Evolutionary conservation across 106 monocot genomes (phyloP), one percentile per base, ranked within the genome.

Genomic region (Dioscorea dumetorum): DNA sequence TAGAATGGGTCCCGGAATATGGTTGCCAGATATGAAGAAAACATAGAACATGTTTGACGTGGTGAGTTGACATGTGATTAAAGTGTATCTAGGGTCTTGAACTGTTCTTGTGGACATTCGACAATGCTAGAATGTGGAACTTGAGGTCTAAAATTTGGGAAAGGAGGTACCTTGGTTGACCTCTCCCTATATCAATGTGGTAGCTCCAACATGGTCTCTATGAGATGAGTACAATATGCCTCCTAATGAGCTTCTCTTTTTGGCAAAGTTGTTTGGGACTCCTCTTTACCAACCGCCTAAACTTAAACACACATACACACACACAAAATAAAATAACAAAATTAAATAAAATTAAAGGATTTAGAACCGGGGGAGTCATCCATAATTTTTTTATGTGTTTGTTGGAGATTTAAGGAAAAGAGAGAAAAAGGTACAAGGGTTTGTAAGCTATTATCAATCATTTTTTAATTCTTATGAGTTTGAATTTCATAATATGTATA

Each of bases 201-300:
- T 65, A 28, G 81, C 90, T 4, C 83, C 83, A 64, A 81, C 75
- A 14, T 41, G 78, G 54, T 86, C 83, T 4, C 77, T 90, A 33
- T 71, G 85, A 31, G 90, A 90, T 22, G 90, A 90, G 77, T 90
- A 90, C 70, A 83, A 72, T 70, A 69, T 86, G 28, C 90, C 82
- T 4, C 77, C 80, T 0, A 63, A 64, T 60, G 21, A 61, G 0
- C 34, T 83, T 23, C 82, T n/a, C n/a, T 73, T 60, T 86, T 83
- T 58, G 90, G 86, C 5, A 49, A 53, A 18, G 72, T 88, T 54
- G 23, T 15, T 33, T n/a, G n/a, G 64, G 61, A 1, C 83, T 93
- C 10, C 85, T 88, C 12, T 22, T 50, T n/a, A 19, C 87, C 87
- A 0, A 72, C 85, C 17, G 73, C 80, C 9, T 92, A 92, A 72